Percentiles rank a stretch among this genome's conserved stretches.
Evolutionary conservation across 192 early-diverging fungal species (phyloP).

Genomic region (Coemansia sp.): DNA sequence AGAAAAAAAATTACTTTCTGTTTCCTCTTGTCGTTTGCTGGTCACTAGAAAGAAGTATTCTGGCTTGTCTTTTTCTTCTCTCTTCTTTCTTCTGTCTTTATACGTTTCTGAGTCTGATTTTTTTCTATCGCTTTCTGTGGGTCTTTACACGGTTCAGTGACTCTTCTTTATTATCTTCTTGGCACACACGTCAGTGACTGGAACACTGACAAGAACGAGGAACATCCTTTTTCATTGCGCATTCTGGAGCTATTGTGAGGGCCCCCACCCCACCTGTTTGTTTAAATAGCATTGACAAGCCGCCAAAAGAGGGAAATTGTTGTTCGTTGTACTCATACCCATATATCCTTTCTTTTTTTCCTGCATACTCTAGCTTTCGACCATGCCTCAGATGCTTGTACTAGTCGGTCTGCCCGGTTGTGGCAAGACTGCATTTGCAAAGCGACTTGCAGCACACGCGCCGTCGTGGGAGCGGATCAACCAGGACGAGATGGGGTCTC

Average conservation of each 20-base stretch:
- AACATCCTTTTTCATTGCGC: too few relatives aligned
- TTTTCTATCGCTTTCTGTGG: too few relatives aligned
- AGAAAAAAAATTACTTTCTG: constrained; percentile 6
- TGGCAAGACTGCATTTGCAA: constrained; percentile 71
- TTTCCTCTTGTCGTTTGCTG: not conserved
- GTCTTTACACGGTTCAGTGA: too few relatives aligned
- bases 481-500: constrained; percentile 70
- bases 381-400: constrained; percentile 62
- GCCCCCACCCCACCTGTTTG: too few relatives aligned
- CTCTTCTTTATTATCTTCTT: too few relatives aligned
- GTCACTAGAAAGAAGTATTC: too few relatives aligned
- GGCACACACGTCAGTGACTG: too few relatives aligned
- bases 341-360: constrained; percentile 7
- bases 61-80: not conserved
- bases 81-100: constrained; percentile 9
- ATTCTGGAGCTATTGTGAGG: too few relatives aligned
- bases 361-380: constrained; percentile 1
- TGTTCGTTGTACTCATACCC: constrained; percentile 1
- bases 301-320: too few relatives aligned
- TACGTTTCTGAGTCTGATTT: not conserved
- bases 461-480: constrained; percentile 66
- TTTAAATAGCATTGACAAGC: too few relatives aligned
- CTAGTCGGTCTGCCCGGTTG: constrained; percentile 74
- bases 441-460: constrained; percentile 33
- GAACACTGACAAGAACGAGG: too few relatives aligned